A percentile compares a stretch with the other conserved stretches of the same genome.
These are phyloP conservation scores for Mycosphaerella sp. DNA, from an alignment of 2,329 filamentous ascomycete species.

Conservation along the genomic window DNA sequence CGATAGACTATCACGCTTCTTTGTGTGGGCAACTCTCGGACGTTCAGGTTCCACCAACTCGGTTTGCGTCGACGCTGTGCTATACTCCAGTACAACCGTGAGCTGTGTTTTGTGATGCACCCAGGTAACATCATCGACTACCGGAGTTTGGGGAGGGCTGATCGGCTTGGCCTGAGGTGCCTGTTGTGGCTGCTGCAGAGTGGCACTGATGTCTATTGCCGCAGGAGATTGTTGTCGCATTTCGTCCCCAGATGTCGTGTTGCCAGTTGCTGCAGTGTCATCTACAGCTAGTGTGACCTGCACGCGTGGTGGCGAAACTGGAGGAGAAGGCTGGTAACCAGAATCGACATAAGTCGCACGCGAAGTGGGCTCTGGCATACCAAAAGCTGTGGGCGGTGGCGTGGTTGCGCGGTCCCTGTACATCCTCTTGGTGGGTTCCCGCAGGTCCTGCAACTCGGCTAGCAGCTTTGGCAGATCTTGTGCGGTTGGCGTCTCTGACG, in stretches of 20 bases:
- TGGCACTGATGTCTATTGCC: constrained; percentile 10
- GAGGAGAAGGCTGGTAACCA: constrained; percentile 79
- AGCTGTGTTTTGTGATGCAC: constrained; percentile 18
- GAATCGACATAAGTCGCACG: constrained; percentile 59
- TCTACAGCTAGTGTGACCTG: constrained; percentile 12
- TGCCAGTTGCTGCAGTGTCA: constrained; percentile 9
- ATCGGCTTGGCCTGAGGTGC: constrained; percentile 38
- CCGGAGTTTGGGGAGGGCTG: constrained; percentile 61
- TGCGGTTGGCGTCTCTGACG: constrained; percentile 12
- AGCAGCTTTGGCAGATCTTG: constrained; percentile 12
- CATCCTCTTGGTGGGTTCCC: constrained; percentile 7
- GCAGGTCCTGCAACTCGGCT: constrained; percentile 13
- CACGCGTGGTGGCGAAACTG: constrained; percentile 60
- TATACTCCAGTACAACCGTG: constrained; percentile 24
- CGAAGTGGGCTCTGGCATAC: constrained; percentile 18
- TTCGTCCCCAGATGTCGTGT: constrained; percentile 11
- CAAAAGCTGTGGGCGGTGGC: constrained; percentile 14
- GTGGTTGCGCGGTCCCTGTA: constrained; percentile 23
- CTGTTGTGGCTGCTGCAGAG: constrained; percentile 12
- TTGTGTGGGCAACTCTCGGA: constrained; percentile 28
- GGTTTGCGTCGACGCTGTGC: constrained; percentile 33
- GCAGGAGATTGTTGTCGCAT: constrained; percentile 8
- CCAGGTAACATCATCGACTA: constrained; percentile 33
- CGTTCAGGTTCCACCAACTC: constrained; percentile 22
- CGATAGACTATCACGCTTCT: constrained; percentile 29